phyloP scores from a whole-genome alignment of 1,139 yeast species.

The Candida labiduridarum region DNA sequence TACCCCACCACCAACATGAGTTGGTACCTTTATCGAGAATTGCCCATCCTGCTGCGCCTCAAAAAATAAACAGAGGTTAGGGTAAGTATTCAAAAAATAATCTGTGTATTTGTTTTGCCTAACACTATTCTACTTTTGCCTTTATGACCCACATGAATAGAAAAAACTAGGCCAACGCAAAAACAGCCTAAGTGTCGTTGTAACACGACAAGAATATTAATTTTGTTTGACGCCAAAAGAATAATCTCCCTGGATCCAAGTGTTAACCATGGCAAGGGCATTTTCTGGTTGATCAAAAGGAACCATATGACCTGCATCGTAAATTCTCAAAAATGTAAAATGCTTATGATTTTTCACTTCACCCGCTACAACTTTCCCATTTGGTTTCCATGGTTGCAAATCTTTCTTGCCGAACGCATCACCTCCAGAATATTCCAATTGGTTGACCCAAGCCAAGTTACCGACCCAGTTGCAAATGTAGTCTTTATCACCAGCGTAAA shows the following conservation, averaged over 20 bases:
- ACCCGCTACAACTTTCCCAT: constrained; percentile 33
- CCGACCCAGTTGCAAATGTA: constrained; percentile 88
- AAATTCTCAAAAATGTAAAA: constrained; percentile 50
- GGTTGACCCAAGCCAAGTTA: constrained; percentile 77
- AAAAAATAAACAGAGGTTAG: too few relatives aligned
- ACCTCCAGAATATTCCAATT: constrained; percentile 63
- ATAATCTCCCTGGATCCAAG: constrained; percentile 44
- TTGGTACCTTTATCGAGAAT: too few relatives aligned
- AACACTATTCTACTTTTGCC: too few relatives aligned
- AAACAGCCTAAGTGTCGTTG: not conserved
- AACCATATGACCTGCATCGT: constrained; percentile 55
- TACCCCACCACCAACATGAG: too few relatives aligned
- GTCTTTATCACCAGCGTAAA: constrained; percentile 86
- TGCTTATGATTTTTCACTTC: constrained; percentile 48
- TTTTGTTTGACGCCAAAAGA: constrained; percentile 17
- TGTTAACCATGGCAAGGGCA: constrained; percentile 48
- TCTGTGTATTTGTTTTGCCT: too few relatives aligned
- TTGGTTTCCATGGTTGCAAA: constrained; percentile 40
- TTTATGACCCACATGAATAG: too few relatives aligned
- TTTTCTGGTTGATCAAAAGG: constrained; percentile 51
- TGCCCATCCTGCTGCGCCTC: too few relatives aligned
- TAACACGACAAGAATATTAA: not conserved
- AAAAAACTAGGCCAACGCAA: not conserved
- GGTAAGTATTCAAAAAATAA: too few relatives aligned
- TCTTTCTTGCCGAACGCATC: constrained; percentile 51